These are phyloP conservation scores for Metarhizium album DNA, from an alignment of 2,329 filamentous ascomycete genomes.

Conservation along the genomic window DNA sequence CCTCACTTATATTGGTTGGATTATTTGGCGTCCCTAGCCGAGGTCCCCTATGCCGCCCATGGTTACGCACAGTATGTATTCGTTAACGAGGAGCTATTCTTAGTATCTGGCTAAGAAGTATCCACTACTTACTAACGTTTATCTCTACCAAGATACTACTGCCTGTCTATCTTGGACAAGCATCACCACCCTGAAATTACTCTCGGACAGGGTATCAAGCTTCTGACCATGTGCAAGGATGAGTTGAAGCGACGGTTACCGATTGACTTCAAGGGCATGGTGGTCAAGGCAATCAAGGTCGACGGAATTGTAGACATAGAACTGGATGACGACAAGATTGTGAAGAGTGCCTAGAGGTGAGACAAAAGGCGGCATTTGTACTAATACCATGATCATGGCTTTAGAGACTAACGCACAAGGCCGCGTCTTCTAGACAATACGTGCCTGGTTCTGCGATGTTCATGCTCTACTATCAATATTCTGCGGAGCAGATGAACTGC, in stretches of 20 bases:
- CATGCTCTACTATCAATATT: background rate
- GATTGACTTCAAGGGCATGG: conserved; percentile 96
- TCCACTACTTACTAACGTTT: conserved; percentile 4
- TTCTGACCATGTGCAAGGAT: conserved; percentile 89
- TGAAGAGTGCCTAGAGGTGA: conserved; percentile 42
- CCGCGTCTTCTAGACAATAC: background rate
- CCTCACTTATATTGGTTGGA: conserved; percentile 95
- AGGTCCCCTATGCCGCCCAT: conserved; percentile 90
- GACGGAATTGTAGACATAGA: conserved; percentile 80
- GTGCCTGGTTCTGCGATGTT: background rate
- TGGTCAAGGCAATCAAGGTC: conserved; percentile 89
- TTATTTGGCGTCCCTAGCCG: conserved; percentile 81
- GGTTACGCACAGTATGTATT: conserved; percentile 83
- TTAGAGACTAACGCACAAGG: background rate
- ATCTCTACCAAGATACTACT: conserved; percentile 65
- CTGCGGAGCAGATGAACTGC: background rate
- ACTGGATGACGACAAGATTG: conserved; percentile 71
- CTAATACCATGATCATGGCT: conserved; percentile 18
- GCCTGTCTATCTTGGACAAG: conserved; percentile 93
- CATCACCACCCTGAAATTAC: conserved; percentile 94
- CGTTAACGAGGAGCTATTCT: conserved; percentile 6
- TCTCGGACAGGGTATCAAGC: conserved; percentile 80
- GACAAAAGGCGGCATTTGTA: conserved; percentile 21
- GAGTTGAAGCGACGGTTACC: conserved; percentile 94
- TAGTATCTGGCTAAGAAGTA: background rate